Evolutionary conservation across 2,329 filamentous ascomycete species (phyloP).

Genomic region (Pseudocercospora cruenta): DNA sequence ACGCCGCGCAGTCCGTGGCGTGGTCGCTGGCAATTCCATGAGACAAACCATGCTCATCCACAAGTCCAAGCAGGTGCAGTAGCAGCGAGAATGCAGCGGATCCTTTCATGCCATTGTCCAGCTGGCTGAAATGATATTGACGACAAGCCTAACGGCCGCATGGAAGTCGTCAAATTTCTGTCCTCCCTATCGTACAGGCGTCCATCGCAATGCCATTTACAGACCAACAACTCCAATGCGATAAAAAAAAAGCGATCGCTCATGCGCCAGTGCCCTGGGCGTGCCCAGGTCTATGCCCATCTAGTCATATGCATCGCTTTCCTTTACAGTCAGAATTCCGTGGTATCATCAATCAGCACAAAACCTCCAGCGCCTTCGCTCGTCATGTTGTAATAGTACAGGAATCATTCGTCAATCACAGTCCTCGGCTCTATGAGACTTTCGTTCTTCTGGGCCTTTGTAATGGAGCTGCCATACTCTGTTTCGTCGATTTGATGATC

Average conservation of each 20-base stretch:
- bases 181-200: too few species aligned
- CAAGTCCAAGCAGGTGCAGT: too few species aligned
- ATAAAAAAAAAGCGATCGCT: background rate
- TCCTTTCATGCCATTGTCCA: too few species aligned
- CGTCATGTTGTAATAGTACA: background rate
- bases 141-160: too few species aligned
- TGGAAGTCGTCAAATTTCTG: too few species aligned
- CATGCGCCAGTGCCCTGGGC: background rate
- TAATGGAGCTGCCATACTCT: constrained; percentile 9
- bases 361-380: background rate
- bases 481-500: constrained; percentile 9
- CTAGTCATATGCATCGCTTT: background rate
- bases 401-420: background rate
- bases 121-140: too few species aligned
- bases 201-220: too few species aligned
- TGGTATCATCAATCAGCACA: background rate
- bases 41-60: too few species aligned
- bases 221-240: background rate
- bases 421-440: constrained; percentile 8
- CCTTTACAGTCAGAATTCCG: background rate
- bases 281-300: background rate
- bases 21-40: too few species aligned
- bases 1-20: too few species aligned
- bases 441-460: constrained; percentile 6
- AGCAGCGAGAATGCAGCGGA: too few species aligned